Evolutionary conservation across 495 filamentous ascomycete species (phyloP).

Genomic region (Rhizodiscina lignyota): DNA sequence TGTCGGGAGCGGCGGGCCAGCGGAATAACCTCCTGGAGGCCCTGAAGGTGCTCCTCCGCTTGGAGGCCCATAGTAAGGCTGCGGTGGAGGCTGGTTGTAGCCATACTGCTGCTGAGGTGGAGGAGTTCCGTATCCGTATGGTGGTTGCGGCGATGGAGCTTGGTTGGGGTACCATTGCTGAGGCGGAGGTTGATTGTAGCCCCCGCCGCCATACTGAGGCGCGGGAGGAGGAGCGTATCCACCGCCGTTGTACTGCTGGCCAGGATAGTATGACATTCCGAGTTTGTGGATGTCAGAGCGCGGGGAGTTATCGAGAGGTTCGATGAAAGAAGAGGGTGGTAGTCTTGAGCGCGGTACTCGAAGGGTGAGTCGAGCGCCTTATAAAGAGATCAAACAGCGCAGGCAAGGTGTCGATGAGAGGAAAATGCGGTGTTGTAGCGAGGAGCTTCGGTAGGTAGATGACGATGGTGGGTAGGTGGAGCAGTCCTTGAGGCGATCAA

Average conservation of each 20-base stretch:
- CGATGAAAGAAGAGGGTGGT: too few species aligned
- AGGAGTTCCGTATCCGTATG: constrained; percentile 1
- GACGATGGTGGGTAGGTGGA: too few species aligned
- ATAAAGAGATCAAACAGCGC: too few species aligned
- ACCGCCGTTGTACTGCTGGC: background rate
- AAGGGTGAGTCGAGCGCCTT: too few species aligned
- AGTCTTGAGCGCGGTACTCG: too few species aligned
- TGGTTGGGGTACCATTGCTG: background rate
- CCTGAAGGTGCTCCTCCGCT: background rate
- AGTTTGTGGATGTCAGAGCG: too few species aligned
- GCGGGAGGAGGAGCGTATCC: background rate
- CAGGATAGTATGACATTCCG: constrained; percentile 2
- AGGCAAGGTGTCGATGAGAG: too few species aligned
- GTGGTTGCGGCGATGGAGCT: background rate
- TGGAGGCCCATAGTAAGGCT: background rate
- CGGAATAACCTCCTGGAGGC: background rate
- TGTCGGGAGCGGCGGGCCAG: background rate
- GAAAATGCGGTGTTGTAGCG: too few species aligned
- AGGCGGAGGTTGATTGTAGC: background rate
- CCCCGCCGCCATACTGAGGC: background rate
- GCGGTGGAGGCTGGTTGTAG: constrained; percentile 2
- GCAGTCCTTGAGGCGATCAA: too few species aligned
- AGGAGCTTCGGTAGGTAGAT: too few species aligned
- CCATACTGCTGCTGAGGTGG: constrained; percentile 4
- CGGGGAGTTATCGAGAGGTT: too few species aligned